phyloP scores from a whole-genome alignment of 2,329 filamentous ascomycete genomes.

The Calonectria henricotiae region DNA sequence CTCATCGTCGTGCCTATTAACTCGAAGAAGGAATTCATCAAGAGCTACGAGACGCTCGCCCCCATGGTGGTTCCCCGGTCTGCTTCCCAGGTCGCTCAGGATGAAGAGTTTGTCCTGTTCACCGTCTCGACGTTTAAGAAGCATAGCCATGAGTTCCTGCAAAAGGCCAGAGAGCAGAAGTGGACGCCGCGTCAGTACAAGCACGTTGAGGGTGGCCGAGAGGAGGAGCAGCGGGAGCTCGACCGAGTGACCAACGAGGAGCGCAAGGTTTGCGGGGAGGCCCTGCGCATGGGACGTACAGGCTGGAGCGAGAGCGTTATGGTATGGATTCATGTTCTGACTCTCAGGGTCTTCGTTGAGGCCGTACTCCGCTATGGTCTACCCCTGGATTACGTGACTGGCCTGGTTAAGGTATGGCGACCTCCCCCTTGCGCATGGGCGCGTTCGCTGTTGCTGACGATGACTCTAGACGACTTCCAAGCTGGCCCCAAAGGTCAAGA shows the following conservation, averaged over 20 bases:
- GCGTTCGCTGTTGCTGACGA: constrained; percentile 44
- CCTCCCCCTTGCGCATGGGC: background rate
- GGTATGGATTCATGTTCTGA: constrained; percentile 94
- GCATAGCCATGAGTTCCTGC: constrained; percentile 86
- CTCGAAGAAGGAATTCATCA: constrained; percentile 89
- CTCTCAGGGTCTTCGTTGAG: constrained; percentile 95
- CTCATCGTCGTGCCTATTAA: constrained; percentile 89
- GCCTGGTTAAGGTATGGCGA: constrained; percentile 82
- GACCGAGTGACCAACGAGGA: constrained; percentile 88
- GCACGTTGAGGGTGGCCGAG: constrained; percentile 89
- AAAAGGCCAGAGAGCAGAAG: constrained; percentile 92
- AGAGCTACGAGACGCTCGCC: constrained; percentile 88
- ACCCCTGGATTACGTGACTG: constrained; percentile 90
- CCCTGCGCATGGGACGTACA: constrained; percentile 87
- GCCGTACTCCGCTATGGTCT: constrained; percentile 97
- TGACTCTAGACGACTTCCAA: constrained; percentile 83
- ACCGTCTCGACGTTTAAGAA: constrained; percentile 96
- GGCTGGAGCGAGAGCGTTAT: constrained; percentile 97
- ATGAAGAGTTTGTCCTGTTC: constrained; percentile 92
- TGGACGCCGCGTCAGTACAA: constrained; percentile 97
- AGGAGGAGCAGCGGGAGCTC: constrained; percentile 91
- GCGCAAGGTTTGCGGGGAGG: constrained; percentile 93
- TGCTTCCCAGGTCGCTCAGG: constrained; percentile 83
- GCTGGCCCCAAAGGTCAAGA: constrained; percentile 82
- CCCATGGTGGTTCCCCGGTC: constrained; percentile 97